phyloP scores from a whole-genome alignment of 345 rosid species.

The Aethionema arabicum region DNA sequence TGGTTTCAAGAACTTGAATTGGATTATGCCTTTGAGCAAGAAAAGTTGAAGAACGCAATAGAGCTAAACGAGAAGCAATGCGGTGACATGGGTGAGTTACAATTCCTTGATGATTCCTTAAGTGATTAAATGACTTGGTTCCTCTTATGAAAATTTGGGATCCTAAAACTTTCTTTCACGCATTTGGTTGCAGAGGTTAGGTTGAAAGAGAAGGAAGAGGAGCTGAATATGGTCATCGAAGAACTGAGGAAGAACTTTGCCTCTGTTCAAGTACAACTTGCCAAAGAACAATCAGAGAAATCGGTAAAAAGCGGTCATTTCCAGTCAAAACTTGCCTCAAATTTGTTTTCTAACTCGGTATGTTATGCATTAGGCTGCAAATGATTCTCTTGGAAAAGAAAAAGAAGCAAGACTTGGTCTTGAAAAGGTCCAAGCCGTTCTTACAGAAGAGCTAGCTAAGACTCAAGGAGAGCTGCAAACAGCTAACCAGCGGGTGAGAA shows the following conservation, averaged over 20 bases:
- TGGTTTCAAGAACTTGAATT: constrained; percentile 98
- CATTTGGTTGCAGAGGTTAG: constrained; percentile 53
- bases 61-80: constrained; percentile 68
- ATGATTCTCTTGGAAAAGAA: constrained; percentile 71
- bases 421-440: constrained; percentile 70
- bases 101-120: not conserved
- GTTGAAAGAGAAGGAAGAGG: constrained; percentile 85
- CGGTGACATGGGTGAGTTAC: constrained; percentile 63
- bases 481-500: constrained; percentile 85
- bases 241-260: constrained; percentile 81
- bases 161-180: not conserved
- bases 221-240: constrained; percentile 72
- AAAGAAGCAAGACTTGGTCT: constrained; percentile 61
- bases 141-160: constrained; percentile 9
- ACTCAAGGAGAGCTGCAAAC: constrained; percentile 83
- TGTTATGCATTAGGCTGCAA: constrained; percentile 54
- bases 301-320: constrained; percentile 48
- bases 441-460: constrained; percentile 75
- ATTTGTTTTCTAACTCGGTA: constrained; percentile 13
- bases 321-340: not conserved
- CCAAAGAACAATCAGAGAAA: constrained; percentile 87
- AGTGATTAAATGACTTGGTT: not conserved
- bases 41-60: constrained; percentile 66
- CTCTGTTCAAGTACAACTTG: constrained; percentile 74
- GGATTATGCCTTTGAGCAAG: constrained; percentile 77